Conservation (phyloP, 345 rosid species). For the Noccaea caerulescens region DNA sequence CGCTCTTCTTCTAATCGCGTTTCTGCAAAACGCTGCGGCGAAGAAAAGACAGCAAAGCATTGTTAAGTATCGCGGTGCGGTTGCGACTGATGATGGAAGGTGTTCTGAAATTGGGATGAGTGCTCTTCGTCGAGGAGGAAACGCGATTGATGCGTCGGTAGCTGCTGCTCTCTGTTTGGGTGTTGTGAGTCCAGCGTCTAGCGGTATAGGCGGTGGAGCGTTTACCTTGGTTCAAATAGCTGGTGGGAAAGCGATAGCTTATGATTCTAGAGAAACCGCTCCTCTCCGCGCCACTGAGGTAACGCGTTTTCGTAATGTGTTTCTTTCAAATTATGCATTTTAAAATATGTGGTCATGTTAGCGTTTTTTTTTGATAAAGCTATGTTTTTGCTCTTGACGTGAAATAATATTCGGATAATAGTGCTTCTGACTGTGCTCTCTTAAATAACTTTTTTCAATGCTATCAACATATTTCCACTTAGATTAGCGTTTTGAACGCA, state of each 20-base stretch:
- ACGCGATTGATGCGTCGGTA: slow-evolving; percentile 67
- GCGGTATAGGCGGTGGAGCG: slow-evolving; percentile 75
- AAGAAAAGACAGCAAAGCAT: slow-evolving; percentile 40
- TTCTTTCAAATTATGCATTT: neutral
- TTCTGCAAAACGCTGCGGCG: slow-evolving; percentile 29
- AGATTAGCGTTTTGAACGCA: neutral
- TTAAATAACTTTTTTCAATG: neutral
- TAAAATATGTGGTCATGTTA: neutral
- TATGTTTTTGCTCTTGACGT: neutral
- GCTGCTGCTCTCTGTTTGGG: slow-evolving; percentile 66
- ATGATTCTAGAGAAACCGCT: slow-evolving; percentile 72
- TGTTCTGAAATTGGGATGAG: slow-evolving; percentile 56
- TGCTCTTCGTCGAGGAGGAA: slow-evolving; percentile 54
- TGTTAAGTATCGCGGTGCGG: slow-evolving; percentile 48
- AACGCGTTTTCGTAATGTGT: neutral
- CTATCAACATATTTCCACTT: neutral
- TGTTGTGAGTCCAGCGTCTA: slow-evolving; percentile 65
- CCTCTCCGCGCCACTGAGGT: slow-evolving; percentile 64
- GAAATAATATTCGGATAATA: neutral
- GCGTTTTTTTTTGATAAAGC: neutral
- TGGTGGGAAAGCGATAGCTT: slow-evolving; percentile 47
- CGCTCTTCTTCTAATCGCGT: slow-evolving; percentile 27
- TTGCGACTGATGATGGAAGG: slow-evolving; percentile 61
- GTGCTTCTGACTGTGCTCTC: slow-evolving; percentile 1
- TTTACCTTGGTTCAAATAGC: slow-evolving; percentile 52